A percentile compares a stretch with the other conserved stretches of the same genome.
phyloP scores from a whole-genome alignment of 1,139 yeast species.

The Geotrichum australiense region DNA sequence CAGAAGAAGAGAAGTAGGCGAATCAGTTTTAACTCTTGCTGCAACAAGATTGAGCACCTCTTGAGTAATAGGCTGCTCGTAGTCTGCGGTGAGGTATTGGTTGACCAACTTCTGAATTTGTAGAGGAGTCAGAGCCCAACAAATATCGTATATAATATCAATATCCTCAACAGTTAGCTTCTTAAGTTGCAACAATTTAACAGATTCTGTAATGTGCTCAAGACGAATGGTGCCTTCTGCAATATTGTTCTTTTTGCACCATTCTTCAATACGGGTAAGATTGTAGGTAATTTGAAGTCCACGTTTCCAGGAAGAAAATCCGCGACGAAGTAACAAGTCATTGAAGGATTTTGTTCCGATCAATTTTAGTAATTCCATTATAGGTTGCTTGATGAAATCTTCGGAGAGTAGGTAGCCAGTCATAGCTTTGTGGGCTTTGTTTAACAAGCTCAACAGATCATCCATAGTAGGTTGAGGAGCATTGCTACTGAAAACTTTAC shows the following conservation, averaged over 20 bases:
- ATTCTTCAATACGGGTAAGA: constrained; percentile 92
- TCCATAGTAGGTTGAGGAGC: constrained; percentile 85
- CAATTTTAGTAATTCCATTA: constrained; percentile 73
- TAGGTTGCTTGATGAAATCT: constrained; percentile 81
- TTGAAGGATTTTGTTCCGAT: constrained; percentile 95
- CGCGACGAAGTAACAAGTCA: constrained; percentile 91
- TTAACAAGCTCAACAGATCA: constrained; percentile 82
- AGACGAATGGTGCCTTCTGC: constrained; percentile 82
- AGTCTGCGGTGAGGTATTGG: constrained; percentile 88
- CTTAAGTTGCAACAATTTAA: constrained; percentile 85
- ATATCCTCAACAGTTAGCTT: constrained; percentile 87
- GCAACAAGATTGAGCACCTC: constrained; percentile 81
- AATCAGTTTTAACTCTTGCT: constrained; percentile 55
- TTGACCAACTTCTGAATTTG: constrained; percentile 90
- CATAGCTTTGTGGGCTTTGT: constrained; percentile 90
- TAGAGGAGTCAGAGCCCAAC: constrained; percentile 87
- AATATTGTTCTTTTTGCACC: constrained; percentile 95
- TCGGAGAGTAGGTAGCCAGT: constrained; percentile 82
- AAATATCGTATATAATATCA: constrained; percentile 87
- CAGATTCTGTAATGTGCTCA: constrained; percentile 87
- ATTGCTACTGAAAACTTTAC: constrained; percentile 58
- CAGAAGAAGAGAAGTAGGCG: constrained; percentile 37
- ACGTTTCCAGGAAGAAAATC: constrained; percentile 96
- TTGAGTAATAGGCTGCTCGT: constrained; percentile 88
- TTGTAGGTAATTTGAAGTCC: constrained; percentile 95